phyloP scores from a whole-genome alignment of 2,329 filamentous ascomycete species.

The Aurifilum marmelostoma region DNA sequence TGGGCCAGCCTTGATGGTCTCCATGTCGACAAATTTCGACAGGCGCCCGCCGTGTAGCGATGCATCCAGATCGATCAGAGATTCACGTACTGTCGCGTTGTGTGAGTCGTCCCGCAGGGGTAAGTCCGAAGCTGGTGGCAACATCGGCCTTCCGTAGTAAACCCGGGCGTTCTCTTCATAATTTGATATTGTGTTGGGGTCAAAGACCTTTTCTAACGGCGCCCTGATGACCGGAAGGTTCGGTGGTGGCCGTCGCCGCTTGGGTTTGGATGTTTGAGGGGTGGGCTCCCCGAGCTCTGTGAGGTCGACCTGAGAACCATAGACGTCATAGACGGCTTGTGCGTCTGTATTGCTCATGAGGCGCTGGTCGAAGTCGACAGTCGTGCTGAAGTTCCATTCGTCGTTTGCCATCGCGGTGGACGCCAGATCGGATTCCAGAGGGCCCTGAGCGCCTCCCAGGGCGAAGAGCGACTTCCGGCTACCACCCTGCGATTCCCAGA shows the following conservation, averaged over 20 bases:
- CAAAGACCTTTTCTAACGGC: constrained; percentile 67
- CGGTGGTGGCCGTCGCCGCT: constrained; percentile 60
- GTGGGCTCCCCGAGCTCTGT: constrained; percentile 45
- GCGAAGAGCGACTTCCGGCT: constrained; percentile 68
- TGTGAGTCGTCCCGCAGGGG: constrained; percentile 61
- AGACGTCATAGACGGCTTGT: constrained; percentile 60
- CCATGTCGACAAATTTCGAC: constrained; percentile 63
- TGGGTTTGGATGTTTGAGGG: constrained; percentile 44
- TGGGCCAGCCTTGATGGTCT: constrained; percentile 59
- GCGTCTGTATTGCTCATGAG: constrained; percentile 57
- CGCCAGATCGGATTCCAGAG: constrained; percentile 46
- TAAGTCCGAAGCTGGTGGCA: constrained; percentile 55
- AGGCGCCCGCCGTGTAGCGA: constrained; percentile 60
- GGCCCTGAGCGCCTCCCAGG: constrained; percentile 60
- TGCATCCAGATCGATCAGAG: constrained; percentile 66
- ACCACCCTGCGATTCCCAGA: constrained; percentile 77
- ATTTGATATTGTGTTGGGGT: constrained; percentile 66
- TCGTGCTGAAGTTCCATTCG: constrained; percentile 71
- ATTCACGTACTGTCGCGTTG: constrained; percentile 59
- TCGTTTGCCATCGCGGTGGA: constrained; percentile 55
- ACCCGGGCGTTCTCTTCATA: constrained; percentile 66
- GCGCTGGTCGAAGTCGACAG: constrained; percentile 64
- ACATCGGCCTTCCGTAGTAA: constrained; percentile 58
- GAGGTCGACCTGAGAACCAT: constrained; percentile 58
- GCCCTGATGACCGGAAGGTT: constrained; percentile 61